phyloP scores from a whole-genome alignment of 495 filamentous ascomycete species.

The Durotheca rogersii region DNA sequence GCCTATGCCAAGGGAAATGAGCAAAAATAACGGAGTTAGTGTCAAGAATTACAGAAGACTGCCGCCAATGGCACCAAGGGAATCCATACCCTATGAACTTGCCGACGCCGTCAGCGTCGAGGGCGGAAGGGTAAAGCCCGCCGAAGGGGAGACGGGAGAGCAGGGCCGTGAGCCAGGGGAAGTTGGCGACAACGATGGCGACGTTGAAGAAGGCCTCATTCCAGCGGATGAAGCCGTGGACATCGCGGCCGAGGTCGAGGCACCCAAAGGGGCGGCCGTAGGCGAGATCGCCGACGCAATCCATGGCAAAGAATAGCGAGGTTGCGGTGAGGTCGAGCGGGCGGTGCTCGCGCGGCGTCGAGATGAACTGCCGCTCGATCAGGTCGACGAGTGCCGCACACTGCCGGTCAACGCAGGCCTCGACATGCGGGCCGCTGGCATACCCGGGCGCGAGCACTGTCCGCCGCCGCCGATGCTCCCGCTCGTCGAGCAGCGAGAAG shows the following conservation, averaged over 20 bases:
- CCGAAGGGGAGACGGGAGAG: constrained; percentile 25
- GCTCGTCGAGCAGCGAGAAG: constrained; percentile 22
- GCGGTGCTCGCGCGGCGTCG: constrained; percentile 9
- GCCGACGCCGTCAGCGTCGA: constrained; percentile 13
- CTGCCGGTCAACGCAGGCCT: constrained; percentile 20
- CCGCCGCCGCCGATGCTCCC: constrained; percentile 19
- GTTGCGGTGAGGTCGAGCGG: constrained; percentile 12
- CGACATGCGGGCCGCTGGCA: constrained; percentile 8
- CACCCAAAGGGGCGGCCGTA: constrained; percentile 22
- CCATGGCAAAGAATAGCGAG: constrained; percentile 23
- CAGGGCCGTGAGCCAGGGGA: constrained; percentile 26
- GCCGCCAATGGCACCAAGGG: too few relatives aligned
- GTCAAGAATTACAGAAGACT: too few relatives aligned
- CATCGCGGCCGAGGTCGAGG: constrained; percentile 20
- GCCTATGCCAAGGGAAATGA: constrained; percentile 22
- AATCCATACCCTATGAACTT: constrained; percentile 25
- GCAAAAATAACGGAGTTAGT: too few relatives aligned
- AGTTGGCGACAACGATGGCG: constrained; percentile 22
- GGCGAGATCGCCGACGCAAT: constrained; percentile 21
- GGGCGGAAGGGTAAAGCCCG: constrained; percentile 15
- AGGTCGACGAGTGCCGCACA: constrained; percentile 14
- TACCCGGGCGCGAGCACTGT: constrained; percentile 22
- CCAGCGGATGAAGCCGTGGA: constrained; percentile 23
- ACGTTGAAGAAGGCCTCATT: constrained; percentile 28
- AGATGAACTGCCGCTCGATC: constrained; percentile 22